Evolutionary conservation across 495 filamentous ascomycete species (phyloP).

Genomic region (Neurospora africana): DNA sequence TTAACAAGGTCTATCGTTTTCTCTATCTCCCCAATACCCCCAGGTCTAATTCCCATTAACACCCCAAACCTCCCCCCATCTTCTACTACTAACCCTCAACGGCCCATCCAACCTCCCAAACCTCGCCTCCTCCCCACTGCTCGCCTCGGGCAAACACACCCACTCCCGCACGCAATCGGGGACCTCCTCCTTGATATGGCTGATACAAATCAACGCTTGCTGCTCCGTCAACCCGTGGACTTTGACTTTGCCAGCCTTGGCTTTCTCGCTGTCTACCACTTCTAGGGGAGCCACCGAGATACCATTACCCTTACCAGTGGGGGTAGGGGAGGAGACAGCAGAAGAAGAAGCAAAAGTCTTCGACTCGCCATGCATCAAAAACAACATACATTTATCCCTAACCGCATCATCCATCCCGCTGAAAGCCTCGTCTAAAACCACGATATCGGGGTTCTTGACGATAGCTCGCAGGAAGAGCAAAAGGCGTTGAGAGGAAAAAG

Average conservation of each 20-base stretch:
- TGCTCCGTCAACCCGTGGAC: constrained; percentile 46
- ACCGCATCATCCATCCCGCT: constrained; percentile 76
- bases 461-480: constrained; percentile 77
- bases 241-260: constrained; percentile 27
- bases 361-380: constrained; percentile 54
- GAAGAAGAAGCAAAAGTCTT: constrained; percentile 19
- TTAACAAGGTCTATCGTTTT: background rate
- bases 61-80: constrained; percentile 56
- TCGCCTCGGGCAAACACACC: constrained; percentile 65
- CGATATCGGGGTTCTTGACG: constrained; percentile 71
- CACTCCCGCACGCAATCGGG: constrained; percentile 68
- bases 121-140: constrained; percentile 42
- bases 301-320: background rate
- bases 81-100: constrained; percentile 37
- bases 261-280: constrained; percentile 33
- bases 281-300: constrained; percentile 3
- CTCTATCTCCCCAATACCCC: background rate
- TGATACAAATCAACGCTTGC: constrained; percentile 78
- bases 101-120: constrained; percentile 48
- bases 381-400: constrained; percentile 72
- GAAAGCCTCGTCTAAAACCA: constrained; percentile 90
- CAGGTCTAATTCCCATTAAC: background rate
- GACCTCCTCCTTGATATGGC: constrained; percentile 83
- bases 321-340: background rate
- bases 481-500: constrained; percentile 70